These are phyloP conservation scores for Penicillium steckii DNA, from an alignment of 495 filamentous ascomycete genomes.

Conservation along the genomic window DNA sequence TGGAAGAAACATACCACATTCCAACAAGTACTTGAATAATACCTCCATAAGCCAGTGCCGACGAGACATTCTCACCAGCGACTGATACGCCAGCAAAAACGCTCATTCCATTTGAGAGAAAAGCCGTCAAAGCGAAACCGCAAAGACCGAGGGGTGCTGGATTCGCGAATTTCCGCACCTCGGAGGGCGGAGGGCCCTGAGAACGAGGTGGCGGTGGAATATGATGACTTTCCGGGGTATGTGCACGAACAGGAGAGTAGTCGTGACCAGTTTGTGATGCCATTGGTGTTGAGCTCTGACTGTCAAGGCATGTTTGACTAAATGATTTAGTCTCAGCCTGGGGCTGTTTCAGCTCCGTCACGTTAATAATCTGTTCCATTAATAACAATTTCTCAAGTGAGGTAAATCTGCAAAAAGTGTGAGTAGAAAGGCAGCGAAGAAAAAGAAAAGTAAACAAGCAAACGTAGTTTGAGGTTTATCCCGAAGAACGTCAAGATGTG, in stretches of 20 bases:
- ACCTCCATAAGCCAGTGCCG: slow-evolving; percentile 71
- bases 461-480: not conserved
- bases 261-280: slow-evolving; percentile 3
- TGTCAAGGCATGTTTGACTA: not conserved
- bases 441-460: not conserved
- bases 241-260: slow-evolving; percentile 4
- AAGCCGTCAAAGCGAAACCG: slow-evolving; percentile 86
- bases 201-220: not conserved
- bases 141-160: slow-evolving; percentile 72
- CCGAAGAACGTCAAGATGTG: not conserved
- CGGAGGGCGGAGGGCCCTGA: slow-evolving; percentile 9
- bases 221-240: not conserved
- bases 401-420: not conserved
- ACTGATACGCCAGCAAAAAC: slow-evolving; percentile 48
- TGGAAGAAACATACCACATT: slow-evolving; percentile 72
- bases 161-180: slow-evolving; percentile 69
- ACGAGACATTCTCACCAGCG: slow-evolving; percentile 61
- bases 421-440: not conserved
- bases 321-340: slow-evolving; percentile 1
- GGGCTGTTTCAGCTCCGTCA: slow-evolving; percentile 2
- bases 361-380: slow-evolving; percentile 15
- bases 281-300: slow-evolving; percentile 1
- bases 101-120: slow-evolving; percentile 78
- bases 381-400: not conserved
- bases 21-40: slow-evolving; percentile 80